Evolutionary conservation across 805 yeast species (phyloP), one percentile per base, ranked within the genome.

Genomic region (Huiozyma naganishii): DNA sequence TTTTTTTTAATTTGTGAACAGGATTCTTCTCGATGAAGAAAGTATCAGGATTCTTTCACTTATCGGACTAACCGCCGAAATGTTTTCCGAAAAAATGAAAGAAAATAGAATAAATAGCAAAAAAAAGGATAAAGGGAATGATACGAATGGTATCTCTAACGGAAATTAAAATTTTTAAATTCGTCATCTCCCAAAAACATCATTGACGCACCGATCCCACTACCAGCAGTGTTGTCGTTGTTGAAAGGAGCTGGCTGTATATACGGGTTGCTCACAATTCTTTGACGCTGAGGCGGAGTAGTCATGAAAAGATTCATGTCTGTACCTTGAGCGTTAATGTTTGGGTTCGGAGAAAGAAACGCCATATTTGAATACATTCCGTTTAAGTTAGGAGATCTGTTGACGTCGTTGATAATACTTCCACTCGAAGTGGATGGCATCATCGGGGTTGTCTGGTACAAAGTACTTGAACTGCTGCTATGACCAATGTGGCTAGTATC

Each of bases 241-340:
- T 12, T 12, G 13, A 29, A 32, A 5, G 37, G 29, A 30, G 45
- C 29, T 27, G 46, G 48, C 28, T 47, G 45, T 35, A 51, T 51
- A 39, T 41, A 52, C n/a, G 57, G 55, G 41, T 52, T 52, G 39
- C 55, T 50, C 11, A 51, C 44, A 23, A 52, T 44, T 49, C 57
- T 50, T 49, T 45, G 46, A 39, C 41, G 45, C n/a, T 44, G 45
- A 10, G 40, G 33, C 27, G 43, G 39, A 30, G 9, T 30, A 29
- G 36, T 27, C n/a, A 41, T 3, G 23, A 36, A 34, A 33, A 32
- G 29, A n/a, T 39, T 40, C 27, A 43, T 34, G 32, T 42, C 46
- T 23, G 36, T 37, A 27, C 38, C 27, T 23, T 33, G 13, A 9
- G 37, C 17, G 8, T 10, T 12, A 4, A 13, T 40, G 33, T 38